phyloP scores from a whole-genome alignment of 257 asterid species.

The Verbascum thapsus region DNA sequence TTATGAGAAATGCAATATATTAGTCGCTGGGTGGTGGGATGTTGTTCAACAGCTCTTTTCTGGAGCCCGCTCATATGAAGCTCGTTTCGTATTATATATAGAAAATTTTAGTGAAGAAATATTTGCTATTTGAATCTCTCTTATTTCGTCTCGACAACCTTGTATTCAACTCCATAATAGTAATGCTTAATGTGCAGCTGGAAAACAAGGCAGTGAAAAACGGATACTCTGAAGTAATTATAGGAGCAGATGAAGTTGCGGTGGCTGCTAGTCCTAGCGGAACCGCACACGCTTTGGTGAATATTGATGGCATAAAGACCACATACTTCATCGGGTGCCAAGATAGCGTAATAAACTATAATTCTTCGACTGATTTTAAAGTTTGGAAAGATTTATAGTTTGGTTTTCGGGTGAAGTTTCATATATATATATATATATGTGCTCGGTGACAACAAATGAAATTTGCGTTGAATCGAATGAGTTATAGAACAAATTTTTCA shows the following conservation, averaged over 20 bases:
- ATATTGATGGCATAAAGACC: conserved; percentile 51
- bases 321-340: conserved; percentile 88
- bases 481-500: no score
- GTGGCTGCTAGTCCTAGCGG: conserved; percentile 77
- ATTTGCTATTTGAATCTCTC: conserved; percentile 12
- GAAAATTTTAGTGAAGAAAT: not conserved
- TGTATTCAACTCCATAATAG: conserved; percentile 11
- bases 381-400: conserved; percentile 77
- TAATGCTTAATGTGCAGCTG: conserved; percentile 68
- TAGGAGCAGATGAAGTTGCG: conserved; percentile 79
- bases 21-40: no score
- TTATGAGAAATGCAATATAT: no score
- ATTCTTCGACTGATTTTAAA: conserved; percentile 61
- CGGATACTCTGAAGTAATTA: conserved; percentile 69
- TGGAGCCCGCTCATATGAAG: no score
- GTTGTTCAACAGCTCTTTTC: no score
- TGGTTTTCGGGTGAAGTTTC: not conserved
- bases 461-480: no score
- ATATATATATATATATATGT: conserved; percentile 16
- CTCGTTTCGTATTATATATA: no score
- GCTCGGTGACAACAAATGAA: not conserved
- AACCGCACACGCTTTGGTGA: conserved; percentile 83
- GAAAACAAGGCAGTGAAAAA: conserved; percentile 52
- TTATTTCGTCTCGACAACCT: not conserved
- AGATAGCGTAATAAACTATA: conserved; percentile 54